Evolutionary conservation across 2,329 filamentous ascomycete species (phyloP), one percentile per base, ranked within the genome.

Genomic region (Fusarium sterilihyphosum): DNA sequence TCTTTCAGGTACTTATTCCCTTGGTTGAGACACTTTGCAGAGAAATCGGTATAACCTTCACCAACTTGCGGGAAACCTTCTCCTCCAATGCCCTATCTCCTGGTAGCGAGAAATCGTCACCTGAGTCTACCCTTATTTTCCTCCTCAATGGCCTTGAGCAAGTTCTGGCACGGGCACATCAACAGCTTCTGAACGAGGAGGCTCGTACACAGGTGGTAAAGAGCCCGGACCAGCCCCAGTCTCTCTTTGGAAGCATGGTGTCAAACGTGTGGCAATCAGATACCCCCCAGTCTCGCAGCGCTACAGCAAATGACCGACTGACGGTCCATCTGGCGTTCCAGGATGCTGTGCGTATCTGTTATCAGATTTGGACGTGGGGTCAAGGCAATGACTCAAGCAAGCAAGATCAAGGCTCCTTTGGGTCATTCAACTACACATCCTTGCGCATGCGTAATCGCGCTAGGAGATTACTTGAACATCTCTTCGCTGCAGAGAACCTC

Each of bases 301-400:
- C 92, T 13, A 95, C 94, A n/a, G 95, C 95, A 14, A 99, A 98
- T 79, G 96, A 96, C 77, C 91, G 96, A 52, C 87, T 99, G 29
- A 98, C 96, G 0, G 96, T 99, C 26, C 88, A 98, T 49, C 87
- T 99, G n/a, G 97, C 95, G 17, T 98, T 99, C 80, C 96, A 98
- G 82, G 97, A 99, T 81, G 94, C 95, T 3, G 94, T 98, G 67
- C 91, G 94, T 31, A 93, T 97, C 57, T 98, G 95, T 82, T 97
- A 97, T 80, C 91, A 88, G 18, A 98, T 99, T 60, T 99, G 97
- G 96, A 93, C 94, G 2, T 99, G 96, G 96, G 94, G 93, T 11
- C 90, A 92, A 79, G 88, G 88, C 6, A 86, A 86, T 35, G 91
- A 92, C 77, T 84, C 87, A 24, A 82, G 81, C 13, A 83, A 85